phyloP scores from a whole-genome alignment of 768 basidiomycete genomes.

The Sarcodon sp. region DNA sequence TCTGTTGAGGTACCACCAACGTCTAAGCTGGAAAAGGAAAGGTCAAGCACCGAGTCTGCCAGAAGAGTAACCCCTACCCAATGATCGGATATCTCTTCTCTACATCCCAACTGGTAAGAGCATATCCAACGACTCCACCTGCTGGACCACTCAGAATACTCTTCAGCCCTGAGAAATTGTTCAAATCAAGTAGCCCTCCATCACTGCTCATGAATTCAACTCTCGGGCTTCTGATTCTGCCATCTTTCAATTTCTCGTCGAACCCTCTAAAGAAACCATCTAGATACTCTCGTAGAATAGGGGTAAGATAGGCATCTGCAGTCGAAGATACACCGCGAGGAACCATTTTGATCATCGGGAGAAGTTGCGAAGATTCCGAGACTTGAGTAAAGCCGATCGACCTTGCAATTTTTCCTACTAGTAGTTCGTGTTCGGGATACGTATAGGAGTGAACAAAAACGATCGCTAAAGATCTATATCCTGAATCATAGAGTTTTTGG shows the following conservation, averaged over 20 bases:
- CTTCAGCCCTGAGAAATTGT: conserved; percentile 87
- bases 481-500: conserved; percentile 59
- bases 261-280: conserved; percentile 90
- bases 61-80: conserved; percentile 36
- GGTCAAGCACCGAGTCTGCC: background rate
- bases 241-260: conserved; percentile 57
- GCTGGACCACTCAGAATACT: conserved; percentile 90
- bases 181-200: conserved; percentile 68
- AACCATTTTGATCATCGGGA: conserved; percentile 94
- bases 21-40: conserved; percentile 41
- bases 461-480: conserved; percentile 82
- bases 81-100: conserved; percentile 64
- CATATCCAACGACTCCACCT: conserved; percentile 93
- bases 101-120: conserved; percentile 83
- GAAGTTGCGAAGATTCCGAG: conserved; percentile 76
- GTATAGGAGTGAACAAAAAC: conserved; percentile 90
- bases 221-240: conserved; percentile 42
- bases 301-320: conserved; percentile 92
- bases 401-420: conserved; percentile 60
- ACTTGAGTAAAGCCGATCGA: conserved; percentile 83
- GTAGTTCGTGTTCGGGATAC: conserved; percentile 73
- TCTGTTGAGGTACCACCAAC: conserved; percentile 96
- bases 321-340: conserved; percentile 87
- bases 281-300: conserved; percentile 72
- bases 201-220: conserved; percentile 97